These are phyloP conservation scores for Metarhizium guizhouense DNA, from an alignment of 2,329 filamentous ascomycete species.

Conservation along the genomic window DNA sequence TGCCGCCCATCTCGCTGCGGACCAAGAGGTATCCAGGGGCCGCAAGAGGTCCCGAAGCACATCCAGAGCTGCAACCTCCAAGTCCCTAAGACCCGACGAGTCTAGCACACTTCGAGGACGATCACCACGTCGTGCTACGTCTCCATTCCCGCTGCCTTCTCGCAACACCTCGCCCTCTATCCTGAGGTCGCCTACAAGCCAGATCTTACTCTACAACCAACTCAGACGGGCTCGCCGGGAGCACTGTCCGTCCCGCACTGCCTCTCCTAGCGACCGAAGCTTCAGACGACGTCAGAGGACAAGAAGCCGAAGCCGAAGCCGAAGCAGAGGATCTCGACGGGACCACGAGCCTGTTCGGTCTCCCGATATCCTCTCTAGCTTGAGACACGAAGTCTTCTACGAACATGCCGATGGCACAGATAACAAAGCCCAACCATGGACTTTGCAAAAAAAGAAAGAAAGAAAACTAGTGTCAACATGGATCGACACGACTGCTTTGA, in stretches of 20 bases:
- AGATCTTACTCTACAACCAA: constrained; percentile 30
- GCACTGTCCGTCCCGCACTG: constrained; percentile 32
- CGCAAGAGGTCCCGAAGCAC: constrained; percentile 31
- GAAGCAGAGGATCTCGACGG: constrained; percentile 24
- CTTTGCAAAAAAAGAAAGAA: neutral
- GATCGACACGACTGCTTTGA: neutral
- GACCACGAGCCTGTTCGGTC: constrained; percentile 20
- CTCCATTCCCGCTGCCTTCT: constrained; percentile 23
- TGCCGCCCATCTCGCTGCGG: constrained; percentile 11
- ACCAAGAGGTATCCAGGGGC: constrained; percentile 24
- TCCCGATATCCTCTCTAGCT: constrained; percentile 21
- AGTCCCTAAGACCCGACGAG: constrained; percentile 26
- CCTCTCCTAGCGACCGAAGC: constrained; percentile 24
- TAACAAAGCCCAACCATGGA: neutral
- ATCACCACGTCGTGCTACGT: constrained; percentile 30
- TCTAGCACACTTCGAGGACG: constrained; percentile 34
- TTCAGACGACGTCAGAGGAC: constrained; percentile 28
- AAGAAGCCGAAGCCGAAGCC: constrained; percentile 30
- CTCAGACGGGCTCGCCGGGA: constrained; percentile 32
- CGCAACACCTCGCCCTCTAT: constrained; percentile 23
- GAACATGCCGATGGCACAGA: constrained; percentile 7
- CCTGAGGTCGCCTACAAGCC: constrained; percentile 30
- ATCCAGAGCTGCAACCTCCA: constrained; percentile 20
- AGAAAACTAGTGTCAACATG: neutral
- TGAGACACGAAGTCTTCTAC: constrained; percentile 26